Evolutionary conservation across 345 rosid genomes (phyloP).

Genomic region (Gossypium anomalum): DNA sequence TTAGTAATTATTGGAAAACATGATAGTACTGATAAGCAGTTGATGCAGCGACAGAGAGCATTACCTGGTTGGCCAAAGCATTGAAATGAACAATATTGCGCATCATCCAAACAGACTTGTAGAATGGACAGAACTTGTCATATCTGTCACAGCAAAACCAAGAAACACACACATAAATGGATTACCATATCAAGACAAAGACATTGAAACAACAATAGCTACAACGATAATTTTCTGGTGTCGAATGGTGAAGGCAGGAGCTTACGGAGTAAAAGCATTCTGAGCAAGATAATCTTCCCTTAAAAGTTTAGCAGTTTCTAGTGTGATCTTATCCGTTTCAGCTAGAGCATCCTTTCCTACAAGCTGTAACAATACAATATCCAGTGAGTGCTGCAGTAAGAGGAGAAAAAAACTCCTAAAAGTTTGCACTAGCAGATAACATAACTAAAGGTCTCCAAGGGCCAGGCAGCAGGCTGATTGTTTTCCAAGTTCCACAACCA

Average conservation of each 20-base stretch:
- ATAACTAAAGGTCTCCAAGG: not conserved
- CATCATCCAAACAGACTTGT: slow-evolving; percentile 99
- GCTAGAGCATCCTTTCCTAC: slow-evolving; percentile 99
- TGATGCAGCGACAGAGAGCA: not conserved
- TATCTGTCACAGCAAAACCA: slow-evolving; percentile 47
- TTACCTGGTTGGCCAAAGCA: slow-evolving; percentile 96
- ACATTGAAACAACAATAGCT: not conserved
- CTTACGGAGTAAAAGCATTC: slow-evolving; percentile 98
- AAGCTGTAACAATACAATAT: slow-evolving; percentile 53
- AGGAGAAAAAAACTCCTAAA: not conserved
- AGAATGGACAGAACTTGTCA: slow-evolving; percentile 97
- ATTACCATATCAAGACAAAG: not conserved
- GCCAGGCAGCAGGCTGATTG: not conserved
- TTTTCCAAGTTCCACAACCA: not conserved
- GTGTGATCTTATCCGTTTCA: slow-evolving; percentile 87
- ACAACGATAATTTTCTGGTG: not conserved
- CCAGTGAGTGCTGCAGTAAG: not conserved
- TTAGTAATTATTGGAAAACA: not conserved
- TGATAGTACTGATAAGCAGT: not conserved
- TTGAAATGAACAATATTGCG: slow-evolving; percentile 96
- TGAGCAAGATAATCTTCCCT: slow-evolving; percentile 99
- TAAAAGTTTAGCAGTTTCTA: slow-evolving; percentile 96
- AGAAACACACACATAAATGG: not conserved
- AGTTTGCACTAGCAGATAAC: not conserved
- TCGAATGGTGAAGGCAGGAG: slow-evolving; percentile 12